phyloP scores from a whole-genome alignment of 495 filamentous ascomycete genomes.

The Evansstolkia leycettana region DNA sequence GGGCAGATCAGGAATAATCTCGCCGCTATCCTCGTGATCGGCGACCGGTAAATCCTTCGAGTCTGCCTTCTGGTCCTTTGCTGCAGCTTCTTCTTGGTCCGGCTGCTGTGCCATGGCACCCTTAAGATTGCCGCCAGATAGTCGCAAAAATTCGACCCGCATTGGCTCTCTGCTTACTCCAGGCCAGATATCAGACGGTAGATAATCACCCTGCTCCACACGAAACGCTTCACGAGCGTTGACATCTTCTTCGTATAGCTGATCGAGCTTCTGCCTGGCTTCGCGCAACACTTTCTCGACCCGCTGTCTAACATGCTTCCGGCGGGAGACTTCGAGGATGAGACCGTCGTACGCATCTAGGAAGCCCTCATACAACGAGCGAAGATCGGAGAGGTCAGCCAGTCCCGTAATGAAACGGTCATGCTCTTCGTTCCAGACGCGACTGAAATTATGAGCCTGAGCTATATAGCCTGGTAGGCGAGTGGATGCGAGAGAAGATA shows the following conservation, averaged over 20 bases:
- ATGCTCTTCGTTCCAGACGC: slow-evolving; percentile 65
- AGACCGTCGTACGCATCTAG: slow-evolving; percentile 71
- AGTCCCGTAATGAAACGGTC: slow-evolving; percentile 53
- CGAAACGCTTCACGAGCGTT: slow-evolving; percentile 68
- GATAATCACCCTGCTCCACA: slow-evolving; percentile 68
- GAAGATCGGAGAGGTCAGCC: slow-evolving; percentile 58
- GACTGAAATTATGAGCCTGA: slow-evolving; percentile 56
- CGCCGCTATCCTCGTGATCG: slow-evolving; percentile 19
- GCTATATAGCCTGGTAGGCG: slow-evolving; percentile 56
- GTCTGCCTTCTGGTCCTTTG: neutral
- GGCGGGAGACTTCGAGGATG: slow-evolving; percentile 66
- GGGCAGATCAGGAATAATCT: slow-evolving; percentile 40
- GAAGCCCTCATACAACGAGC: slow-evolving; percentile 73
- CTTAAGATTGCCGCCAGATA: slow-evolving; percentile 26
- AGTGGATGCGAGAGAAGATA: slow-evolving; percentile 52
- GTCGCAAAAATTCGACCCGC: slow-evolving; percentile 39
- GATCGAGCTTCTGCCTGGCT: slow-evolving; percentile 61
- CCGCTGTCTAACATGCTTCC: slow-evolving; percentile 55
- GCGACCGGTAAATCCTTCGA: neutral
- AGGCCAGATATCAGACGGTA: slow-evolving; percentile 86
- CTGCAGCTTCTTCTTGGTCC: neutral
- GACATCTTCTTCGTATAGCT: slow-evolving; percentile 61
- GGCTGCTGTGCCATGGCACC: slow-evolving; percentile 5
- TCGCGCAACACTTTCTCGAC: slow-evolving; percentile 64
- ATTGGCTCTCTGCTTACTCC: slow-evolving; percentile 49